Evolutionary conservation across 345 rosid species (phyloP).

Genomic region (Iberis pinnata): DNA sequence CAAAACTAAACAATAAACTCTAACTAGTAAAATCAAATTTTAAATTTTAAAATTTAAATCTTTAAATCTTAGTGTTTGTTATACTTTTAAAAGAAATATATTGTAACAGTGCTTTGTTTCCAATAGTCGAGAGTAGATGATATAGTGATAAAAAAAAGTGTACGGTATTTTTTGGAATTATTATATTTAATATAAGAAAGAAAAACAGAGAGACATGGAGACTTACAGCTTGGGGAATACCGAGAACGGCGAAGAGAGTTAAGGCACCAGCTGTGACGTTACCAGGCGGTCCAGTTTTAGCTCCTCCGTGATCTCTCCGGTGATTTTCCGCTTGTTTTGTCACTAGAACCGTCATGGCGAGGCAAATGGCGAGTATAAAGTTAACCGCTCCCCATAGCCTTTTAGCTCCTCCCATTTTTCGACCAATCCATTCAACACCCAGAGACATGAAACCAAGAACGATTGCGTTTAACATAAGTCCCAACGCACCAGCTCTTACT

Average conservation of each 20-base stretch:
- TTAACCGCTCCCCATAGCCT: constrained; percentile 69
- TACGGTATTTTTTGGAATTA: no score
- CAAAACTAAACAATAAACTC: no score
- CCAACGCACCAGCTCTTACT: constrained; percentile 72
- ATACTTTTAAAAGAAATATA: no score
- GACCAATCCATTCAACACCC: constrained; percentile 38
- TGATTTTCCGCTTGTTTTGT: constrained; percentile 55
- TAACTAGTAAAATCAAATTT: no score
- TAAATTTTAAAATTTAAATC: no score
- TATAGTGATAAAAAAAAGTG: no score
- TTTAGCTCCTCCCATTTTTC: constrained; percentile 46
- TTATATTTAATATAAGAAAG: background rate
- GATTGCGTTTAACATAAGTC: constrained; percentile 71
- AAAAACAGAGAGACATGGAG: background rate
- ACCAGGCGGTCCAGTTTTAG: constrained; percentile 35
- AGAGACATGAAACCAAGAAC: constrained; percentile 63
- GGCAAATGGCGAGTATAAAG: constrained; percentile 48
- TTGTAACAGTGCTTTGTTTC: no score
- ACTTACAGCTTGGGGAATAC: constrained; percentile 74
- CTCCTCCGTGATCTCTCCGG: constrained; percentile 30
- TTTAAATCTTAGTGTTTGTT: no score
- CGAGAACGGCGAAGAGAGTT: constrained; percentile 55
- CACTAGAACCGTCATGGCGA: constrained; percentile 45
- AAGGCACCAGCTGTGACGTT: constrained; percentile 52
- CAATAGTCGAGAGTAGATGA: no score